Conservation (phyloP, 192 early-diverging fungal species). For the Entomortierella lignicola region DNA sequence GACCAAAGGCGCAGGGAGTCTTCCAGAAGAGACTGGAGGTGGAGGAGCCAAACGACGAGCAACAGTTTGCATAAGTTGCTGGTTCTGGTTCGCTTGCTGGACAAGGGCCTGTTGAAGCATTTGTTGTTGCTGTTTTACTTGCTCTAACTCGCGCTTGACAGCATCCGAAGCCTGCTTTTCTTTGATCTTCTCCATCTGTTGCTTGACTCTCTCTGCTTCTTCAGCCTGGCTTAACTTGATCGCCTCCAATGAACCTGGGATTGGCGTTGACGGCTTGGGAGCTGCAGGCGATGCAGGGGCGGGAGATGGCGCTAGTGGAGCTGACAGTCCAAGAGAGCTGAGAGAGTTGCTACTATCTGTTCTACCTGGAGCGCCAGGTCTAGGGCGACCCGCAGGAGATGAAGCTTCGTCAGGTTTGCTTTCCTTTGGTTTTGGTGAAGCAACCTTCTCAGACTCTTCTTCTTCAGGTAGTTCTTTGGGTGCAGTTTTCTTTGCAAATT, state of each 20-base stretch:
- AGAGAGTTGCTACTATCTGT: slow-evolving; percentile 49
- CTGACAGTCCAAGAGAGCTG: slow-evolving; percentile 20
- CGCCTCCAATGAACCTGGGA: slow-evolving; percentile 29
- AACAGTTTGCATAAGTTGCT: slow-evolving; percentile 35
- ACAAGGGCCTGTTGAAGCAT: slow-evolving; percentile 44
- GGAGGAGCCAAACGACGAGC: slow-evolving; percentile 45
- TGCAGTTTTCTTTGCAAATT: slow-evolving; percentile 28
- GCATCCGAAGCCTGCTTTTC: slow-evolving; percentile 29
- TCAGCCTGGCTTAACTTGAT: slow-evolving; percentile 35
- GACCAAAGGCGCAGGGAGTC: slow-evolving; percentile 31
- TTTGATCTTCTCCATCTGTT: slow-evolving; percentile 43
- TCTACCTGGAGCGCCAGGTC: slow-evolving; percentile 43
- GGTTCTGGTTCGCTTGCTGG: slow-evolving; percentile 39
- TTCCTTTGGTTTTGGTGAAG: slow-evolving; percentile 37
- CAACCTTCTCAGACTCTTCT: slow-evolving; percentile 25
- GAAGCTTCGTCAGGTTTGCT: slow-evolving; percentile 11
- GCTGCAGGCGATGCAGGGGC: slow-evolving; percentile 13
- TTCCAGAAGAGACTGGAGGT: slow-evolving; percentile 35
- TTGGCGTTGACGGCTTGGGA: slow-evolving; percentile 29
- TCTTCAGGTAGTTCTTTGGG: slow-evolving; percentile 15
- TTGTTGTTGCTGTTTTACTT: slow-evolving; percentile 34
- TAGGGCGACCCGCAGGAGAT: slow-evolving; percentile 42
- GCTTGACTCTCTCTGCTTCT: slow-evolving; percentile 40
- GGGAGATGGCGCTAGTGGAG: slow-evolving; percentile 29
- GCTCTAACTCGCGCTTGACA: slow-evolving; percentile 39